Evolutionary conservation across 2,329 filamentous ascomycete species (phyloP).

Genomic region (Xylariomycetidae sp.): DNA sequence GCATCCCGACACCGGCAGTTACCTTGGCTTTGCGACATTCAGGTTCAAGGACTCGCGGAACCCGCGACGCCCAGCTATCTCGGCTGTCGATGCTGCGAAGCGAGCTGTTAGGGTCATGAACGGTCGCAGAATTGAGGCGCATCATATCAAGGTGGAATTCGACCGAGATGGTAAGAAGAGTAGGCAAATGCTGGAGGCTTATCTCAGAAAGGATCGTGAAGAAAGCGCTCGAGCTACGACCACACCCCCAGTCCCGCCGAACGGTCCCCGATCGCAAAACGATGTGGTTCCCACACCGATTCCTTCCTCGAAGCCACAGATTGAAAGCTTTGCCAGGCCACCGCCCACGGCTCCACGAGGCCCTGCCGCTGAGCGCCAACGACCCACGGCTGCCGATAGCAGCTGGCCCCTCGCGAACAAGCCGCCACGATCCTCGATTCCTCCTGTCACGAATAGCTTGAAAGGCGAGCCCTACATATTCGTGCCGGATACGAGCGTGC

Average conservation of each 20-base stretch:
- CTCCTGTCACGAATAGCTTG: conserved; percentile 61
- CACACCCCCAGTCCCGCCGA: conserved; percentile 17
- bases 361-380: conserved; percentile 54
- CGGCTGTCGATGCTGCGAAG: conserved; percentile 75
- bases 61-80: conserved; percentile 48
- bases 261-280: conserved; percentile 25
- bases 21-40: conserved; percentile 88
- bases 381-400: conserved; percentile 27
- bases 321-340: conserved; percentile 51
- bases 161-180: conserved; percentile 86
- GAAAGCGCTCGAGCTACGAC: conserved; percentile 38
- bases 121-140: conserved; percentile 72
- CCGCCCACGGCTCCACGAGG: conserved; percentile 85
- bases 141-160: conserved; percentile 74
- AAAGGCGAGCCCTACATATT: conserved; percentile 84
- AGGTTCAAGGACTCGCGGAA: conserved; percentile 71
- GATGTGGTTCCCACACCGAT: conserved; percentile 8
- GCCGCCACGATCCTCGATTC: conserved; percentile 28
- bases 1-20: conserved; percentile 89
- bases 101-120: conserved; percentile 72
- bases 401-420: conserved; percentile 34
- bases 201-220: conserved; percentile 62
- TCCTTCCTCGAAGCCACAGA: conserved; percentile 20
- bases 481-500: conserved; percentile 79
- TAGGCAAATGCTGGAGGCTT: conserved; percentile 67